Percentiles rank a stretch among this genome's conserved stretches.
Evolutionary conservation across 139 green algal genomes (phyloP).

Genomic region (Pycnococcus provasolii): DNA sequence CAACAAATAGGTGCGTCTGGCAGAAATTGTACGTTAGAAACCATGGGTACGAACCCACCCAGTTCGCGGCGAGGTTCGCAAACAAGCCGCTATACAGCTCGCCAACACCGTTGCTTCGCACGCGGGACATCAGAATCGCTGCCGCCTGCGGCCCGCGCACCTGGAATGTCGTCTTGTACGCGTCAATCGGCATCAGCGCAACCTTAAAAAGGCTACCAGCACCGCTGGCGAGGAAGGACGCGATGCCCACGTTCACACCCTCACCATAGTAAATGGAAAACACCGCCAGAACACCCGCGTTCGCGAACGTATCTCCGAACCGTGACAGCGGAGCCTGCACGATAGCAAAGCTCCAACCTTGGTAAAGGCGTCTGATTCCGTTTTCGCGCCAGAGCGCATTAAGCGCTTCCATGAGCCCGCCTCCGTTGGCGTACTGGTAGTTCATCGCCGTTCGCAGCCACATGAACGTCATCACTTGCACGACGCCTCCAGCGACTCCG

Average conservation of each 20-base stretch:
- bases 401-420: conserved; percentile 49
- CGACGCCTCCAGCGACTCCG: conserved; percentile 59
- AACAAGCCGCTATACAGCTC: conserved; percentile 76
- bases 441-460: conserved; percentile 80
- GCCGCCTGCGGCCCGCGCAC: conserved; percentile 56
- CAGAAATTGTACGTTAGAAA: conserved; percentile 43
- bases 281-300: conserved; percentile 67
- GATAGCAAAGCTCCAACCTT: conserved; percentile 32
- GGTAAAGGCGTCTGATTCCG: conserved; percentile 78
- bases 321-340: conserved; percentile 61
- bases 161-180: conserved; percentile 84
- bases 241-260: conserved; percentile 49
- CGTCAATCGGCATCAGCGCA: conserved; percentile 78
- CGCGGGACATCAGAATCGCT: conserved; percentile 44
- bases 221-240: conserved; percentile 57
- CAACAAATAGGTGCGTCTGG: background rate
- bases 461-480: conserved; percentile 61
- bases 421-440: conserved; percentile 58
- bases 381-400: conserved; percentile 63
- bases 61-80: conserved; percentile 53
- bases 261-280: conserved; percentile 46
- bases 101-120: conserved; percentile 45
- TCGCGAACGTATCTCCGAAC: conserved; percentile 83
- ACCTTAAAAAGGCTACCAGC: conserved; percentile 67
- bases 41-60: conserved; percentile 80